These are phyloP conservation scores for Brassica balearica DNA, from an alignment of 441 rosid species.

Conservation along the genomic window DNA sequence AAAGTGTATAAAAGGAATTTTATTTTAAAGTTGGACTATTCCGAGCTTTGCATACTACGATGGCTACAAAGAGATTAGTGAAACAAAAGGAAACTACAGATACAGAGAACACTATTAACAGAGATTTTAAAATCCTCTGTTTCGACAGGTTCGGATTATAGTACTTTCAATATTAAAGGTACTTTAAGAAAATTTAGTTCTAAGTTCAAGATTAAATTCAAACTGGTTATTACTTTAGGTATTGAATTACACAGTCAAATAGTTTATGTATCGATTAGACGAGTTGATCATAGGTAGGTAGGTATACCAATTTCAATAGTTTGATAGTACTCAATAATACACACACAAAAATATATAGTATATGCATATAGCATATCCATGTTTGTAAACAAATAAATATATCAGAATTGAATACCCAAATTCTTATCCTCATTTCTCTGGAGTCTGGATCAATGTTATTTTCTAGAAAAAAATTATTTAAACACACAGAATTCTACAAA, in stretches of 20 bases:
- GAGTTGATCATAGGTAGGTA: neutral
- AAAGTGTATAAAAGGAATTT: neutral
- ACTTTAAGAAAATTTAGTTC: too few species aligned
- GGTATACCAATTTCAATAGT: neutral
- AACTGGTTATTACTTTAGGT: conserved; percentile 22
- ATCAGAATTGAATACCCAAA: neutral
- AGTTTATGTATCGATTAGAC: conserved; percentile 1
- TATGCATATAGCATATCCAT: neutral
- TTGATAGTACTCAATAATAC: neutral
- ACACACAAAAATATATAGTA: neutral
- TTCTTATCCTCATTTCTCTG: neutral
- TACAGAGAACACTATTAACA: conserved; percentile 25
- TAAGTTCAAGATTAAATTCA: neutral
- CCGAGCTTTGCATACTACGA: conserved; percentile 31
- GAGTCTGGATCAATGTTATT: neutral
- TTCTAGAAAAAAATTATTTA: too few species aligned
- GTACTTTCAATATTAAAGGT: too few species aligned
- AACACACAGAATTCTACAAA: too few species aligned
- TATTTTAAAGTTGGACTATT: conserved; percentile 19
- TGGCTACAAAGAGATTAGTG: conserved; percentile 19
- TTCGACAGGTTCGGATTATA: conserved; percentile 33
- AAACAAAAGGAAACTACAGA: conserved; percentile 23
- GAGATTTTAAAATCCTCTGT: conserved; percentile 38
- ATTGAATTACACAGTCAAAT: conserved; percentile 10
- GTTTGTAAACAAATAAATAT: neutral